Conservation (phyloP, 1,284 basidiomycete species). For the Puccinia hordei region DNA sequence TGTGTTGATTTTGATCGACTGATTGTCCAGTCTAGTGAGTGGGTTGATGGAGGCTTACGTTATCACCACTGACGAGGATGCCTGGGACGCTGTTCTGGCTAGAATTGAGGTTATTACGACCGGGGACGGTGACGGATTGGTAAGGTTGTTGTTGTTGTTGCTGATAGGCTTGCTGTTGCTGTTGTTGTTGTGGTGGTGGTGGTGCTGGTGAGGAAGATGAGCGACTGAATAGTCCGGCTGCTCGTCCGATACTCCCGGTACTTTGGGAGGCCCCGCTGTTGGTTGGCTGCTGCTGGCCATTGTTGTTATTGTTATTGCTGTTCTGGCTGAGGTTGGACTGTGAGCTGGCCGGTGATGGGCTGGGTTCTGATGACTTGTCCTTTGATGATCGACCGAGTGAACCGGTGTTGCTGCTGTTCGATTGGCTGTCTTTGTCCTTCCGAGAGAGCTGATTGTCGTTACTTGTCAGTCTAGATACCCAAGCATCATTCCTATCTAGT, state of each 20-base stretch:
- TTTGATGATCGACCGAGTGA: conserved; percentile 13
- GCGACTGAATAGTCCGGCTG: conserved; percentile 29
- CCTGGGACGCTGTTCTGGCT: conserved; percentile 32
- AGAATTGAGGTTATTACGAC: background rate
- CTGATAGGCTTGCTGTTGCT: conserved; percentile 9
- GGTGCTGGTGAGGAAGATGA: conserved; percentile 8
- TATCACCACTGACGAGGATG: conserved; percentile 49
- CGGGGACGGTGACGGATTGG: background rate
- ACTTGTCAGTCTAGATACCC: background rate
- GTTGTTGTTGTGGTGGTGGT: conserved; percentile 20
- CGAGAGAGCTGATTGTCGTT: conserved; percentile 20
- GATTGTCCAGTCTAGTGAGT: too few species aligned
- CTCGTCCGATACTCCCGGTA: background rate
- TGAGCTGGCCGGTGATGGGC: conserved; percentile 24
- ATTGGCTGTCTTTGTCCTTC: conserved; percentile 44
- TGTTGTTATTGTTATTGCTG: background rate
- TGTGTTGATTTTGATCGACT: too few species aligned
- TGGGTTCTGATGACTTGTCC: conserved; percentile 25
- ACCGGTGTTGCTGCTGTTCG: background rate
- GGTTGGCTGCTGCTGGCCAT: background rate
- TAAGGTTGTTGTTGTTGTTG: conserved; percentile 1
- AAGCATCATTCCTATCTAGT: background rate
- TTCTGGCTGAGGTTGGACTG: conserved; percentile 16
- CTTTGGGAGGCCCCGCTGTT: background rate
- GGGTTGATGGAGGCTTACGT: conserved; percentile 27